Evolutionary conservation across 176 grass and related monocot species (phyloP), one percentile per base, ranked within the genome.

Genomic region (Ensete glaucum): DNA sequence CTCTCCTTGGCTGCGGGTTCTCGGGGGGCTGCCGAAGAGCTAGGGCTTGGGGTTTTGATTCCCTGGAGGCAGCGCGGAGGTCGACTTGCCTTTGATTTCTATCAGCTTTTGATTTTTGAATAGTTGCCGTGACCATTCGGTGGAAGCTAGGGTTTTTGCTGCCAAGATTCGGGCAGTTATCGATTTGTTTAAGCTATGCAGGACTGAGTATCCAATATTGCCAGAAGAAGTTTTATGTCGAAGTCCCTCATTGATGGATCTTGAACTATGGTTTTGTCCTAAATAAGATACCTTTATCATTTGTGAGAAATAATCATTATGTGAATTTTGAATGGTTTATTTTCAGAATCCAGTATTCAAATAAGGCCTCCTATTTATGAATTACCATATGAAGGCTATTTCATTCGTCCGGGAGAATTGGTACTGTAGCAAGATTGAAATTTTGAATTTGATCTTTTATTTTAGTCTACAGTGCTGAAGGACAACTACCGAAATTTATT

Each of bases 91-190:
- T 74, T 74, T 17, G 23, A 1, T 57, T 56, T 56, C 2, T 2
- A 25, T 25, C 34, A 1, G 22, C 10, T 54, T 56, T 10, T 56
- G 12, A 53, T 20, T 29, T 27, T 14, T 54, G 20, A 54, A 27
- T 16, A 17, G 8, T 34, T 34, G 52, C 2, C 2, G 72, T 29
- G 53, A 14, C 53, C 27, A 27, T 57, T 13, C 20, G 72, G 1
- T 56, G 21, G 72, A 56, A 74, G 52, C 72, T 74, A 74, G 72
- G 72, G 72, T 74, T 74, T 74, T 74, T 50, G 25, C 43, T 20
- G 17, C 19, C 14, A 19, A 70, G 9, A 10, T 20, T 20, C 21
- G 48, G 5, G 14, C 48, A 70, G 67, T 25, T 70, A 20, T 51
- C 23, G 23, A 21, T 14, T 74, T 56, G 53, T 16, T 55, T 24